Evolutionary conservation across 2,329 filamentous ascomycete genomes (phyloP).

Genomic region (Colletotrichum camelliae): DNA sequence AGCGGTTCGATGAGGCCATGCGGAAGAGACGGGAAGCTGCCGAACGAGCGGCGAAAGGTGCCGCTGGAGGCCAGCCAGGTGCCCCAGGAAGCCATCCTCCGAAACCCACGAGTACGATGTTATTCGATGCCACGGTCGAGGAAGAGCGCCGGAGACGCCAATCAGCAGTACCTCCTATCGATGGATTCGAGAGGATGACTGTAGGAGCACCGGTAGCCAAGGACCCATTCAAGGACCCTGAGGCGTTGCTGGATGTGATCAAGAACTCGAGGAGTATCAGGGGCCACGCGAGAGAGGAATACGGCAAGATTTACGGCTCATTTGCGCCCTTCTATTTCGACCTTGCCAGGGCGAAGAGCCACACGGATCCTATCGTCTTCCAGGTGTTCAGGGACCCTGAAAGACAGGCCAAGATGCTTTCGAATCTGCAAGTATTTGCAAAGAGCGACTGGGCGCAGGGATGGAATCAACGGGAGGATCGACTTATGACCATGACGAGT

Average conservation of each 20-base stretch:
- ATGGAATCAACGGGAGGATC: conserved; percentile 73
- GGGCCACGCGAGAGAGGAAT: conserved; percentile 87
- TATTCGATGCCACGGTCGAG: conserved; percentile 77
- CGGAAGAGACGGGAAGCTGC: conserved; percentile 63
- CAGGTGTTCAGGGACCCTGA: conserved; percentile 87
- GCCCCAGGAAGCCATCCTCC: conserved; percentile 23
- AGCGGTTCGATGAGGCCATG: conserved; percentile 77
- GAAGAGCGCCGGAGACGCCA: conserved; percentile 59
- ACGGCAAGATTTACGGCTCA: conserved; percentile 87
- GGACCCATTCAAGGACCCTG: conserved; percentile 61
- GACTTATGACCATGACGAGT: conserved; percentile 74
- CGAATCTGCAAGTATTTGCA: conserved; percentile 79
- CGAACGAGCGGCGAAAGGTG: conserved; percentile 30
- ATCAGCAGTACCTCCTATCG: conserved; percentile 39
- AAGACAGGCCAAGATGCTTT: conserved; percentile 87
- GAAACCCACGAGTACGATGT: conserved; percentile 54
- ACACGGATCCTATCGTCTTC: conserved; percentile 84
- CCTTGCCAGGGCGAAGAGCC: conserved; percentile 72
- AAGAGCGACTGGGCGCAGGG: conserved; percentile 82
- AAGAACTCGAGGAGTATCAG: conserved; percentile 77
- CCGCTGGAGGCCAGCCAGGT: conserved; percentile 15
- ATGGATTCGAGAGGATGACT: conserved; percentile 83
- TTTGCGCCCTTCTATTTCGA: conserved; percentile 90
- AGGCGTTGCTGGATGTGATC: conserved; percentile 72
- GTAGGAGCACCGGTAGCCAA: conserved; percentile 50